A percentile compares a stretch with the other conserved stretches of the same genome.
Conservation (phyloP, 2,329 filamentous ascomycete species). For the Rutstroemia sp. region DNA sequence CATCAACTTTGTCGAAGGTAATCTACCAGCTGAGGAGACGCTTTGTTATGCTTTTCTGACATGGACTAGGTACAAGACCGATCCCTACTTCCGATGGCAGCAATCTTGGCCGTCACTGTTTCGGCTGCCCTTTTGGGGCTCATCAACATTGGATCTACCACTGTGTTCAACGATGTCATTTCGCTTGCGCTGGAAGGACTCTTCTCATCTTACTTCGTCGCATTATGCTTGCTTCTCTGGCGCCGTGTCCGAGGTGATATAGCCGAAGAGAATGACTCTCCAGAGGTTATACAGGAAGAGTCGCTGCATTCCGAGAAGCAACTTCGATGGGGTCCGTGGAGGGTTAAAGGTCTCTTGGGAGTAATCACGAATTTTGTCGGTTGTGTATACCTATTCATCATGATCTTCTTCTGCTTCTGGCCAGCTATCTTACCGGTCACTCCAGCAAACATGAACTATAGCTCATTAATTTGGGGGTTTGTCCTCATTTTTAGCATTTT, state of each 20-base stretch:
- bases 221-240: neutral
- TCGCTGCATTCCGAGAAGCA: neutral
- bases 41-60: neutral
- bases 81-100: neutral
- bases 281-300: neutral
- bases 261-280: neutral
- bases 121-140: constrained; percentile 11
- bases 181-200: constrained; percentile 39
- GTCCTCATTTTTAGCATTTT: constrained; percentile 1
- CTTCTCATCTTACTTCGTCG: constrained; percentile 34
- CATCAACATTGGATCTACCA: constrained; percentile 42
- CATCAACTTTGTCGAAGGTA: constrained; percentile 3
- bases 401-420: constrained; percentile 38
- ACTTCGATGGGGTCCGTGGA: neutral
- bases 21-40: neutral
- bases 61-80: too few relatives aligned
- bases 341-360: constrained; percentile 31
- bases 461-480: constrained; percentile 2
- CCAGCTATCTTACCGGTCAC: constrained; percentile 33
- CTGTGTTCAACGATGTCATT: constrained; percentile 44
- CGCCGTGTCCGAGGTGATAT: constrained; percentile 5
- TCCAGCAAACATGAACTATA: constrained; percentile 39
- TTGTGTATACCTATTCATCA: constrained; percentile 35
- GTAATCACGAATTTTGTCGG: constrained; percentile 36
- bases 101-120: neutral